A percentile compares a stretch with the other conserved stretches of the same genome.
phyloP scores from a whole-genome alignment of 345 rosid genomes.

The Salix dunnii region DNA sequence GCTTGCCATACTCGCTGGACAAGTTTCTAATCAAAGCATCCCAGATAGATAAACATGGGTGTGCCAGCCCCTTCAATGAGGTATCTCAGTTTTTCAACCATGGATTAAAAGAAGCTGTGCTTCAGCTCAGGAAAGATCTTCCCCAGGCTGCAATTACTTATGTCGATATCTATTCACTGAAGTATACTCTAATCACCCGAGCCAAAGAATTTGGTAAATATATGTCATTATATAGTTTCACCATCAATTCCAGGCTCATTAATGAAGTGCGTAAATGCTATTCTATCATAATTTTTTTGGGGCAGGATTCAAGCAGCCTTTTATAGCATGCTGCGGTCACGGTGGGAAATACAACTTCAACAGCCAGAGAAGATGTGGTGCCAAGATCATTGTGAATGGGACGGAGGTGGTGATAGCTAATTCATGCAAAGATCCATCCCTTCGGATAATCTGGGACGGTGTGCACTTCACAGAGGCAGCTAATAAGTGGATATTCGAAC shows the following conservation, averaged over 20 bases:
- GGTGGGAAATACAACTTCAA: slow-evolving; percentile 69
- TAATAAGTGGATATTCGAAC: slow-evolving; percentile 50
- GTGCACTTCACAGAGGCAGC: slow-evolving; percentile 67
- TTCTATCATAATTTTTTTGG: background rate
- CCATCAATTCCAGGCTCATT: background rate
- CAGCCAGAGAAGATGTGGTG: slow-evolving; percentile 45
- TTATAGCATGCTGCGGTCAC: slow-evolving; percentile 65
- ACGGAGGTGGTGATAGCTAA: slow-evolving; percentile 40
- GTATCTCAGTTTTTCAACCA: slow-evolving; percentile 50
- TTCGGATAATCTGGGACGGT: slow-evolving; percentile 65
- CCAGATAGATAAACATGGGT: slow-evolving; percentile 48
- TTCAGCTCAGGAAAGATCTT: slow-evolving; percentile 49
- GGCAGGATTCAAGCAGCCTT: slow-evolving; percentile 49
- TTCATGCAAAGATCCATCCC: slow-evolving; percentile 51
- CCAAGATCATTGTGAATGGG: slow-evolving; percentile 36
- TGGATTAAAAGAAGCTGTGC: slow-evolving; percentile 31
- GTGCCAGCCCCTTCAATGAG: slow-evolving; percentile 55
- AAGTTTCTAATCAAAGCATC: slow-evolving; percentile 31
- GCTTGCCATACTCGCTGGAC: slow-evolving; percentile 32
- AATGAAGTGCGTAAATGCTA: background rate
- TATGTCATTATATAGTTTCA: background rate
- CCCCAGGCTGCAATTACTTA: slow-evolving; percentile 50
- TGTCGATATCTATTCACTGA: slow-evolving; percentile 54
- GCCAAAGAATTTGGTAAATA: slow-evolving; percentile 47
- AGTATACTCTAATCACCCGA: slow-evolving; percentile 51